Base-by-base conservation (phyloP, 257 asterid genomes). In the Scutellaria galericulata region DNA sequence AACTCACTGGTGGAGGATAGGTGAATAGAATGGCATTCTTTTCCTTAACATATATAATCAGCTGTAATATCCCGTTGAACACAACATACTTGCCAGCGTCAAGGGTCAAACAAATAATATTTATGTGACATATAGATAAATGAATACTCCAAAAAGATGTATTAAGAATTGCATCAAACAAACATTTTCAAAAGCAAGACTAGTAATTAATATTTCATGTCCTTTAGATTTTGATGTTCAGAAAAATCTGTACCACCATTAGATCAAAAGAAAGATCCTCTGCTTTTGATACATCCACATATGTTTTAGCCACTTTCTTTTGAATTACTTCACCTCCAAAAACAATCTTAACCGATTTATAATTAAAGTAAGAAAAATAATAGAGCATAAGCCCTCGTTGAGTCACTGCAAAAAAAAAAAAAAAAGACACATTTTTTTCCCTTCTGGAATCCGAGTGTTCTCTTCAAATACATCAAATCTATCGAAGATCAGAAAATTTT, bases 11-110 rank as follows among this genome's bases (percentile, higher is more conserved):
- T 6, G 91, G 97, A 66, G 99, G 89, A 78, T 92, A 87, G 64
- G 99, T 95, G 79, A 87, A 92, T 63, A 95, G 80, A 80, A 95
- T 86, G 37, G 96, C 96, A 41, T 92, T 87, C 88, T 87, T 92
- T 69, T 92, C 96, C 96, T 90, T 92, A 40, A 90, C 45, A 76
- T 82, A 80, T 51, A 84, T 73, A 64, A 90, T 68, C 85, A 95
- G 76, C 79, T 92, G 99, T 73, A 90, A 67, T 40, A 90, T 70
- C 78, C 85, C 99, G 53, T 90, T 92, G 83, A 86, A 84, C 72
- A 90, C 70, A 18, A 95, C 79, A 95, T 92, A 92, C 89, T 78
- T 95, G 92, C 95, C 84, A 86, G 46, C 24, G 97, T 95, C 93
- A 95, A 90, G 74, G 95, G 81, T 73, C 62, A 80, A 80, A 80